These are phyloP conservation scores for Brasenia schreberi DNA, from an alignment of 164 flowering plant species.

Conservation along the genomic window DNA sequence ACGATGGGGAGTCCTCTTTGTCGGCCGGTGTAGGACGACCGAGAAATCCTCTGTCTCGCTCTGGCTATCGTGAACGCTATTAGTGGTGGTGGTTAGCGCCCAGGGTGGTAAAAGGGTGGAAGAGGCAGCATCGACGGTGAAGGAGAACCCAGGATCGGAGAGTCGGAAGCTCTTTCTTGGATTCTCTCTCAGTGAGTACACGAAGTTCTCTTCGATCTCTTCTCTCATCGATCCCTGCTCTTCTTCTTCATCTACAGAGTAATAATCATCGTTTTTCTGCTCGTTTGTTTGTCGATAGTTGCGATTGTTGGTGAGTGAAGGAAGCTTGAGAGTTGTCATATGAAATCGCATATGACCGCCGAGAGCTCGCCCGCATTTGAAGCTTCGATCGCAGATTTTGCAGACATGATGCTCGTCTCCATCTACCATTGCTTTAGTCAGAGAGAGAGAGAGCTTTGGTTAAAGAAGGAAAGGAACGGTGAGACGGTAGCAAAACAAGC, in stretches of 20 bases:
- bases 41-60: background rate
- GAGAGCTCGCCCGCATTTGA: conserved; percentile 83
- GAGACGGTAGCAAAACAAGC: background rate
- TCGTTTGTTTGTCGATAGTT: background rate
- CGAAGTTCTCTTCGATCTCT: background rate
- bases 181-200: background rate
- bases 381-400: conserved; percentile 80
- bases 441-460: background rate
- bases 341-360: conserved; percentile 99
- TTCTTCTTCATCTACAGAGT: too few relatives aligned
- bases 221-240: background rate
- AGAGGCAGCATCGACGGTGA: background rate
- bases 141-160: background rate
- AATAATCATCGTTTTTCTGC: background rate
- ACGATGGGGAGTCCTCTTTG: background rate
- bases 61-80: background rate
- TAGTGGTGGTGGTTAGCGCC: background rate
- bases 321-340: conserved; percentile 9
- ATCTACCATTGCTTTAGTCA: conserved; percentile 3
- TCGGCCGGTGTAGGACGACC: background rate
- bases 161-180: background rate
- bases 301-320: background rate
- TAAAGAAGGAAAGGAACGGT: background rate
- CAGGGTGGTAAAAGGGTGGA: background rate
- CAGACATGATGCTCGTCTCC: conserved; percentile 55